These are phyloP conservation scores for Neoboletus brunneissimus DNA, from an alignment of 768 basidiomycete genomes.

Conservation along the genomic window DNA sequence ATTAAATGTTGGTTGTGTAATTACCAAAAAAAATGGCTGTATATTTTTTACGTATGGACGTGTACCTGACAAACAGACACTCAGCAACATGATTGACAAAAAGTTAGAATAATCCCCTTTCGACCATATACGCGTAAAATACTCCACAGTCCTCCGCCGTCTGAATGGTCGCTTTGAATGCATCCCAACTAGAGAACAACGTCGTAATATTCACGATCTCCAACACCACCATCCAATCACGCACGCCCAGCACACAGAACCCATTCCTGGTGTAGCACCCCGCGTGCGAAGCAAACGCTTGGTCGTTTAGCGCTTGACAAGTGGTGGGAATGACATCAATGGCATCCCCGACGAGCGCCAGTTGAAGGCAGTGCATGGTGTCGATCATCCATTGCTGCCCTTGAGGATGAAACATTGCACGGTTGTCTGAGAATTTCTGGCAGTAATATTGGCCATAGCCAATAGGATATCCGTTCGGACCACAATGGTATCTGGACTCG, in stretches of 20 bases:
- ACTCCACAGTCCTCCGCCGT: constrained; percentile 7
- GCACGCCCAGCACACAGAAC: constrained; percentile 37
- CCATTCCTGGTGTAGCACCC: constrained; percentile 41
- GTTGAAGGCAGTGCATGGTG: constrained; percentile 48
- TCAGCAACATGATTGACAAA: too few species aligned
- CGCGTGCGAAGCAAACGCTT: constrained; percentile 43
- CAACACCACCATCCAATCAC: constrained; percentile 39
- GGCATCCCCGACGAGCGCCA: constrained; percentile 37
- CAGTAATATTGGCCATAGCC: constrained; percentile 42
- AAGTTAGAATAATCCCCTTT: constrained; percentile 7
- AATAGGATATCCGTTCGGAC: constrained; percentile 42
- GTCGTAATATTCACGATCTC: constrained; percentile 26
- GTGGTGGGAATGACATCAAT: constrained; percentile 23
- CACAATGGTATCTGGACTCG: constrained; percentile 45
- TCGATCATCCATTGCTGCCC: constrained; percentile 44
- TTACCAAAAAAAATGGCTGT: too few species aligned
- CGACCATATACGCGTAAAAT: constrained; percentile 16
- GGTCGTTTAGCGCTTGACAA: constrained; percentile 35
- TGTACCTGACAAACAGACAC: too few species aligned
- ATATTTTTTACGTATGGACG: too few species aligned
- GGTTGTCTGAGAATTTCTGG: constrained; percentile 35
- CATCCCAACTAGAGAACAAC: constrained; percentile 17
- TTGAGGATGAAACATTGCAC: constrained; percentile 25
- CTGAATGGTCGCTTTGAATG: constrained; percentile 11
- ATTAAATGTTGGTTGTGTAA: too few species aligned